These are phyloP conservation scores for Termitomyces bulborhizus DNA, from an alignment of 768 basidiomycete species.

Conservation along the genomic window DNA sequence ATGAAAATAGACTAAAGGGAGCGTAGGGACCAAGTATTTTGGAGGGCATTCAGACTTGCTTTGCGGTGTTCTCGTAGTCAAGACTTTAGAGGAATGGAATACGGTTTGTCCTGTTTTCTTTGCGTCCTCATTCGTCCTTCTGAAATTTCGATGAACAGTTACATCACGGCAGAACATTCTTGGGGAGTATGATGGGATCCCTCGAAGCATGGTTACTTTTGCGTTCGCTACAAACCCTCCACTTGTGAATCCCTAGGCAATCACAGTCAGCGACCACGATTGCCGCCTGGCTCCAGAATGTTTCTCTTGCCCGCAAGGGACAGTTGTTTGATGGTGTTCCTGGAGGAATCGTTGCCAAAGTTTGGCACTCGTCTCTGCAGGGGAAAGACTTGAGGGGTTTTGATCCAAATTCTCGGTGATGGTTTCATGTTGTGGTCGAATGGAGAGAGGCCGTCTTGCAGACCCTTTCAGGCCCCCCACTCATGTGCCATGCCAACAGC, in stretches of 20 bases:
- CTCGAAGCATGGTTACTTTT: constrained; percentile 81
- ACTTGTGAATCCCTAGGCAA: constrained; percentile 75
- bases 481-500: too few relatives aligned
- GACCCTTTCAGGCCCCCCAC: too few relatives aligned
- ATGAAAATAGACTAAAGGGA: neutral
- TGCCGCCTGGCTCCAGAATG: constrained; percentile 64
- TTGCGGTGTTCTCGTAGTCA: constrained; percentile 69
- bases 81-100: constrained; percentile 57
- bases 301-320: constrained; percentile 39
- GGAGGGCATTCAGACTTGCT: constrained; percentile 85
- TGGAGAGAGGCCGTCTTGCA: too few relatives aligned
- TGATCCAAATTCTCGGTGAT: too few relatives aligned
- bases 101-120: constrained; percentile 30
- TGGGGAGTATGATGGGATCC: constrained; percentile 68
- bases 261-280: constrained; percentile 66
- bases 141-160: constrained; percentile 33
- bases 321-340: constrained; percentile 61
- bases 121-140: neutral
- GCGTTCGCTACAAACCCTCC: constrained; percentile 78
- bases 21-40: constrained; percentile 73
- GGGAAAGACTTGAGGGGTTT: constrained; percentile 53
- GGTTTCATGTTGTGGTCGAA: too few relatives aligned
- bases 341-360: constrained; percentile 56
- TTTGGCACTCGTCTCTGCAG: constrained; percentile 79
- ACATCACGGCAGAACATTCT: constrained; percentile 56